phyloP scores from a whole-genome alignment of 2,329 filamentous ascomycete species.

The Capronia americana region DNA sequence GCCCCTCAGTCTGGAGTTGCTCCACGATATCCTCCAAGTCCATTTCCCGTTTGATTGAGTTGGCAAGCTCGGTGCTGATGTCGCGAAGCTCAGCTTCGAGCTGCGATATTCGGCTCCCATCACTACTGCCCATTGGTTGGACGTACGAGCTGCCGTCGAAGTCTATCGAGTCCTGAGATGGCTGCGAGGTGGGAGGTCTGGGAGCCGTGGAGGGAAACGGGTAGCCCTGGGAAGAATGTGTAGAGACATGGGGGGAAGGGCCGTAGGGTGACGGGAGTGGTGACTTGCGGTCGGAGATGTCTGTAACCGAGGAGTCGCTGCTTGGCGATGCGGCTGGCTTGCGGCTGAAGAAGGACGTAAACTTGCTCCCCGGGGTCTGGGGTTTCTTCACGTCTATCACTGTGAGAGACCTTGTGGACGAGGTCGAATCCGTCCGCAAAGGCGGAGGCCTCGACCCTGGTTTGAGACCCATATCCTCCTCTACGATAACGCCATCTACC shows the following conservation, averaged over 20 bases:
- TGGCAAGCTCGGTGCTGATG: conserved; percentile 89
- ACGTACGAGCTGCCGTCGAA: conserved; percentile 54
- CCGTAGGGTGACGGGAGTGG: conserved; percentile 63
- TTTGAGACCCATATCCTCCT: conserved; percentile 52
- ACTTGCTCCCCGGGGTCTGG: conserved; percentile 62
- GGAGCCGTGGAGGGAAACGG: conserved; percentile 40
- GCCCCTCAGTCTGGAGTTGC: conserved; percentile 78
- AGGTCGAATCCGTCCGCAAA: conserved; percentile 52
- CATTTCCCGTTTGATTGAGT: conserved; percentile 93
- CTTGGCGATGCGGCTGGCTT: conserved; percentile 63
- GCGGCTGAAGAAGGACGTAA: conserved; percentile 73
- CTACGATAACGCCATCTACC: conserved; percentile 26
- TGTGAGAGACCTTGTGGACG: conserved; percentile 46
- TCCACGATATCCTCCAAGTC: conserved; percentile 95
- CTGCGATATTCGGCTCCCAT: conserved; percentile 72
- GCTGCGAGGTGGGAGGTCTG: conserved; percentile 48
- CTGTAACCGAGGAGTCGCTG: conserved; percentile 65
- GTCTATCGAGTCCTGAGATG: conserved; percentile 47
- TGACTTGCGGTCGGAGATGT: conserved; percentile 68
- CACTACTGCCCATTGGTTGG: conserved; percentile 45
- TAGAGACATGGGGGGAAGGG: conserved; percentile 45
- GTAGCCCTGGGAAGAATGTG: conserved; percentile 40
- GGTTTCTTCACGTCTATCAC: conserved; percentile 50
- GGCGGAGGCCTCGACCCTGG: conserved; percentile 50
- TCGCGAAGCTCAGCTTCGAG: conserved; percentile 94